A percentile compares a stretch with the other conserved stretches of the same genome.
phyloP scores from a whole-genome alignment of 2,329 filamentous ascomycete species.

The Colletotrichum endophyticum region DNA sequence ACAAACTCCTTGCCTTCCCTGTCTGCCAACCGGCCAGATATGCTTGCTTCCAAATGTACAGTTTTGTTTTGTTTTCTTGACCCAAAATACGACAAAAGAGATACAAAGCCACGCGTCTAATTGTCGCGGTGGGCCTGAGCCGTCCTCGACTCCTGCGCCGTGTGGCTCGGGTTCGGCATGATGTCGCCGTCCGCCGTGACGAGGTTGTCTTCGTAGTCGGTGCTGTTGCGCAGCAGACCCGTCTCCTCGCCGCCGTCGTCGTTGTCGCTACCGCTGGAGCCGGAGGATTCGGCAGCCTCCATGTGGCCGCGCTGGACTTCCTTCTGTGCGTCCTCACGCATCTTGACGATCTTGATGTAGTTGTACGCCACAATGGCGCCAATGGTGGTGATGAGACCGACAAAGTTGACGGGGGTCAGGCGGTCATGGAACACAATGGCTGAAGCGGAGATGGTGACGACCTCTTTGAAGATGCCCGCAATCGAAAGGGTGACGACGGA shows the following conservation, averaged over 20 bases:
- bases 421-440: slow-evolving; percentile 87
- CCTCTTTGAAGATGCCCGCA: slow-evolving; percentile 98
- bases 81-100: slow-evolving; percentile 19
- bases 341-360: slow-evolving; percentile 89
- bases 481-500: slow-evolving; percentile 96
- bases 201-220: slow-evolving; percentile 40
- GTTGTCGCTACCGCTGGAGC: slow-evolving; percentile 45
- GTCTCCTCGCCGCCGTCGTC: slow-evolving; percentile 50
- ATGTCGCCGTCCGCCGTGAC: slow-evolving; percentile 46
- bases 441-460: slow-evolving; percentile 91
- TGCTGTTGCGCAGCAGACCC: slow-evolving; percentile 47
- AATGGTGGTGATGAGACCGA: slow-evolving; percentile 88
- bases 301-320: slow-evolving; percentile 50
- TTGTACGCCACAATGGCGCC: slow-evolving; percentile 89
- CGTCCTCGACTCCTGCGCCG: slow-evolving; percentile 21
- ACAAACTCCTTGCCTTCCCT: slow-evolving; percentile 11
- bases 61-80: neutral
- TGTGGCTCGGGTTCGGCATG: slow-evolving; percentile 36
- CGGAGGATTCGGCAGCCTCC: slow-evolving; percentile 34
- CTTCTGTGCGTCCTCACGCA: slow-evolving; percentile 76
- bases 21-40: neutral
- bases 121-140: slow-evolving; percentile 21
- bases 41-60: neutral
- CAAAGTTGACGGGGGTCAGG: slow-evolving; percentile 85
- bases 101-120: slow-evolving; percentile 16